Evolutionary conservation across 495 filamentous ascomycete species (phyloP).

Genomic region (Sabuloglossum arenarium): DNA sequence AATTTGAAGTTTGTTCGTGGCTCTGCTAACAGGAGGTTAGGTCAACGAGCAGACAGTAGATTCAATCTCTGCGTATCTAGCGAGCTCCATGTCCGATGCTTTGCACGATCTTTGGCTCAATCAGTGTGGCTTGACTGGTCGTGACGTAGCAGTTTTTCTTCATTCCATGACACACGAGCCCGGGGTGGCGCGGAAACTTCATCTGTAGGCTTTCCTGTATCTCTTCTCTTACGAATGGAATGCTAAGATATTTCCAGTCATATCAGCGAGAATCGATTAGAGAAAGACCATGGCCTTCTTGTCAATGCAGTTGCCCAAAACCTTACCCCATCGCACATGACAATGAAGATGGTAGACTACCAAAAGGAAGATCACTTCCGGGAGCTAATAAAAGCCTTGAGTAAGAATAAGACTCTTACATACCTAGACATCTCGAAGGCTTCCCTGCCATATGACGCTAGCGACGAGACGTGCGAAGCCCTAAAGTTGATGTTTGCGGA

Average conservation of each 20-base stretch:
- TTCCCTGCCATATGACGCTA: constrained; percentile 60
- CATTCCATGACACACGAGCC: constrained; percentile 38
- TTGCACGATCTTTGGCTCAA: constrained; percentile 53
- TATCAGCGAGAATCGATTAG: constrained; percentile 65
- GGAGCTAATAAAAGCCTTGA: constrained; percentile 48
- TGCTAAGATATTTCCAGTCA: constrained; percentile 14
- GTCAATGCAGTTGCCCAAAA: constrained; percentile 43
- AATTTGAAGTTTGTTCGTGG: background rate
- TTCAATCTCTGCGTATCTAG: constrained; percentile 41
- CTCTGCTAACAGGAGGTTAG: constrained; percentile 10
- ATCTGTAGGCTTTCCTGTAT: constrained; percentile 23
- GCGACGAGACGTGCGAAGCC: constrained; percentile 50
- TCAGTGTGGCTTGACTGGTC: constrained; percentile 61
- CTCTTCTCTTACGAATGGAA: background rate
- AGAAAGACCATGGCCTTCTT: constrained; percentile 47
- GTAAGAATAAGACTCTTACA: constrained; percentile 47
- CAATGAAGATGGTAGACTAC: constrained; percentile 75
- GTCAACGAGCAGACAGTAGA: constrained; percentile 32
- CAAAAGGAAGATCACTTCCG: constrained; percentile 56
- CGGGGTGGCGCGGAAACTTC: constrained; percentile 39
- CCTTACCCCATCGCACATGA: constrained; percentile 47
- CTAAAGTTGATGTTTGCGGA: constrained; percentile 55
- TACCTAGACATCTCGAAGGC: constrained; percentile 79
- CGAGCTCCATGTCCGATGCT: constrained; percentile 36
- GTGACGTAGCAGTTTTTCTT: constrained; percentile 57